These are phyloP conservation scores for Aspergillus campestris DNA, from an alignment of 495 filamentous ascomycete genomes.

Conservation along the genomic window DNA sequence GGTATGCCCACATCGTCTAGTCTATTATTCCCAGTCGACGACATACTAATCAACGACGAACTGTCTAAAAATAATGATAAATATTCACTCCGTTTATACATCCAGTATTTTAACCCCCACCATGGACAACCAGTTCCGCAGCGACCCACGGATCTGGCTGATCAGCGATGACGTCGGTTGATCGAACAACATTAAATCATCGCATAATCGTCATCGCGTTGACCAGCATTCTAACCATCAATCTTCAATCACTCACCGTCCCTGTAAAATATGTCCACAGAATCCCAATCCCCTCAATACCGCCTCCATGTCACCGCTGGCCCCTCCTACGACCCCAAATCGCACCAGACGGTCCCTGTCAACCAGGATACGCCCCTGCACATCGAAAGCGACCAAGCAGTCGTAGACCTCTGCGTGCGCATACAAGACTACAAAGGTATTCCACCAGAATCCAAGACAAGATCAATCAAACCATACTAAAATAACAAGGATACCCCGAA, in stretches of 20 bases:
- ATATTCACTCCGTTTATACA: too few relatives aligned
- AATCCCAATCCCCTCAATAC: conserved; percentile 15
- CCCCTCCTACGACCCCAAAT: conserved; percentile 55
- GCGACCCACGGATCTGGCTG: not conserved
- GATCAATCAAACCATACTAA: conserved; percentile 13
- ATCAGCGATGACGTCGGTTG: not conserved
- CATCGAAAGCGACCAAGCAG: conserved; percentile 52
- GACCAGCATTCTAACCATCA: too few relatives aligned
- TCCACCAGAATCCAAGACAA: conserved; percentile 1
- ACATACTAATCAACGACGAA: too few relatives aligned
- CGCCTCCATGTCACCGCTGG: conserved; percentile 52
- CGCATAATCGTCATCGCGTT: too few relatives aligned
- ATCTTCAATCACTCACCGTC: too few relatives aligned
- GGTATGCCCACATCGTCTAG: too few relatives aligned
- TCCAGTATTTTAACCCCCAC: too few relatives aligned
- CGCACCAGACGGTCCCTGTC: conserved; percentile 61
- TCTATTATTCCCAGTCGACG: too few relatives aligned
- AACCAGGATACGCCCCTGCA: conserved; percentile 51
- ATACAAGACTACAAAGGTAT: conserved; percentile 55
- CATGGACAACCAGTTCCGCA: too few relatives aligned
- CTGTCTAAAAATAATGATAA: too few relatives aligned
- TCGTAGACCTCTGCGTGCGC: conserved; percentile 57
- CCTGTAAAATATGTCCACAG: too few relatives aligned
- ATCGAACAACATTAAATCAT: not conserved
- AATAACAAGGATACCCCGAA: conserved; percentile 49